Conservation (phyloP, 228 moss, liverwort and hornwort species). For the Sphagnum magellanicum region DNA sequence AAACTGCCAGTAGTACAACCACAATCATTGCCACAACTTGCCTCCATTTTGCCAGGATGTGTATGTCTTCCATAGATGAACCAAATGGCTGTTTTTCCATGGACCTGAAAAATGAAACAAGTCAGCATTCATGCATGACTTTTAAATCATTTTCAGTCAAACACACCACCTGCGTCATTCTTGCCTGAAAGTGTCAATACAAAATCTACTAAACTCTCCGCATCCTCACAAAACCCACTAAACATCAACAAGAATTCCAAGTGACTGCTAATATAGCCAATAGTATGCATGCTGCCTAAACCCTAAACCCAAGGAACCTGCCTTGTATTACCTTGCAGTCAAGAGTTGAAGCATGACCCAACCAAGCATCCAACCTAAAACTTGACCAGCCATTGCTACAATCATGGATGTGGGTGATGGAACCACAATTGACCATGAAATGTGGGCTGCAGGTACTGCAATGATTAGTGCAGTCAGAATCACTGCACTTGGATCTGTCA, state of each 20-base stretch:
- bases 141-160: too few species aligned
- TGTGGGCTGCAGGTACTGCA: conserved; percentile 35
- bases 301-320: too few species aligned
- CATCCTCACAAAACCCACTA: too few species aligned
- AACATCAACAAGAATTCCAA: too few species aligned
- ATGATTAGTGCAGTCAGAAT: conserved; percentile 30
- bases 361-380: conserved; percentile 39
- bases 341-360: conserved; percentile 10
- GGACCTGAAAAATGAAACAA: too few species aligned
- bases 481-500: conserved; percentile 28
- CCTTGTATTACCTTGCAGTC: neutral
- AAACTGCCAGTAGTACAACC: conserved; percentile 11
- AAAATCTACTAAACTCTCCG: too few species aligned
- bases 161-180: too few species aligned
- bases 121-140: neutral
- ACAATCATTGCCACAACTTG: conserved; percentile 3
- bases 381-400: conserved; percentile 29
- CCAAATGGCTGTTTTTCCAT: too few species aligned
- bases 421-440: conserved; percentile 24
- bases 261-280: too few species aligned
- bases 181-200: too few species aligned
- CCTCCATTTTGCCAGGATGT: neutral
- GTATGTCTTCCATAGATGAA: neutral
- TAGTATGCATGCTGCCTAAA: too few species aligned
- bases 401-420: conserved; percentile 21